These are phyloP conservation scores for Echinochloa phyllopogon DNA, from an alignment of 176 grass and related monocot genomes.

Conservation along the genomic window DNA sequence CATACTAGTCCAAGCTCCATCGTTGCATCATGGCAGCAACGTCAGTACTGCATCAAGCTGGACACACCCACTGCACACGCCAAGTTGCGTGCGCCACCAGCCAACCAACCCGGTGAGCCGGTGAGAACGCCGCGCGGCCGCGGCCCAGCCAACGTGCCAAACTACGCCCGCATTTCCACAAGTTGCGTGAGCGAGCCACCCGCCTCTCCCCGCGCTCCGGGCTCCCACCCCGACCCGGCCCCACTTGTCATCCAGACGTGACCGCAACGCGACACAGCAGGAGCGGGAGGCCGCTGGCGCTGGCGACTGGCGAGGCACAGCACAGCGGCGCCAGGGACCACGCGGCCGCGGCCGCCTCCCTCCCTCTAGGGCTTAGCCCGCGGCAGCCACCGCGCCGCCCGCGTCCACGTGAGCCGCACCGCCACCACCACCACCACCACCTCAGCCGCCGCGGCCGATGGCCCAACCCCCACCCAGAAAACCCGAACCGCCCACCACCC, in stretches of 20 bases:
- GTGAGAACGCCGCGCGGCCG: too few species aligned
- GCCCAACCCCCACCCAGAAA: slow-evolving; percentile 52
- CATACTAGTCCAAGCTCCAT: too few species aligned
- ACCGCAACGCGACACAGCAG: not conserved
- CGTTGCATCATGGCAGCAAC: too few species aligned
- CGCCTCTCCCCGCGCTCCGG: not conserved
- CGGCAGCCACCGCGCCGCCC: slow-evolving; percentile 36
- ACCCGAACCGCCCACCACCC: slow-evolving; percentile 47
- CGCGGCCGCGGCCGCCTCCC: slow-evolving; percentile 41
- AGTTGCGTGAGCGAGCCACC: not conserved
- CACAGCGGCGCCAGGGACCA: slow-evolving; percentile 38
- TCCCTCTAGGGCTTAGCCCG: slow-evolving; percentile 14
- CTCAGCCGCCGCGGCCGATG: slow-evolving; percentile 38
- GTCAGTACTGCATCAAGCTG: too few species aligned
- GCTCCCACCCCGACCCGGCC: not conserved
- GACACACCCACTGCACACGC: too few species aligned
- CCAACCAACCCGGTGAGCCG: too few species aligned
- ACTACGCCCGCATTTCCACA: too few species aligned
- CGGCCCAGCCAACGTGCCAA: too few species aligned
- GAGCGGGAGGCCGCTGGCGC: not conserved
- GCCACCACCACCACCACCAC: slow-evolving; percentile 27
- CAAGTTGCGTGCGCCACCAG: too few species aligned
- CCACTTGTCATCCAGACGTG: not conserved
- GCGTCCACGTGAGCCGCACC: slow-evolving; percentile 61
- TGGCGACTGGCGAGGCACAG: too few species aligned